Conservation (phyloP, 331 rosid species). For the Stylosanthes scabra region DNA sequence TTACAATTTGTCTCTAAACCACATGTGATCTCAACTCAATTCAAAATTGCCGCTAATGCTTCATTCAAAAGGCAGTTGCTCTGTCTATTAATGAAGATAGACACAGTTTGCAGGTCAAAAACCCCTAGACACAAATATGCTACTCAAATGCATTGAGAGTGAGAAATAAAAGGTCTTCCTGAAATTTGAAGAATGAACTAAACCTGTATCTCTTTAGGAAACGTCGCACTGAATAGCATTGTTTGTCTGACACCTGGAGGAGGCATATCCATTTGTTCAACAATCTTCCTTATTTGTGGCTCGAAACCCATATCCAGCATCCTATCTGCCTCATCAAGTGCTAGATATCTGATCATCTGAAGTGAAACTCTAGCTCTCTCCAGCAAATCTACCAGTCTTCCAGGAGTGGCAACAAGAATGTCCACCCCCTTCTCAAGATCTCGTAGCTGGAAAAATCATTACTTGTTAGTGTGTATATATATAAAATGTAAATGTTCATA, state of each 20-base stretch:
- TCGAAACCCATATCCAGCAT: slow-evolving; percentile 97
- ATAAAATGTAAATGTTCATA: neutral
- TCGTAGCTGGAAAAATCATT: slow-evolving; percentile 59
- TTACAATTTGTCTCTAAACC: neutral
- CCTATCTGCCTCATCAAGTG: slow-evolving; percentile 89
- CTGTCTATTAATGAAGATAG: too few species aligned
- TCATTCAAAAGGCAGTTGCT: too few species aligned
- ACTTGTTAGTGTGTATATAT: slow-evolving; percentile 31
- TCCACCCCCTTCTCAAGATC: slow-evolving; percentile 94
- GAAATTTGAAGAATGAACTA: slow-evolving; percentile 12
- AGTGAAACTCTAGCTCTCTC: slow-evolving; percentile 90
- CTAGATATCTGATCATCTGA: slow-evolving; percentile 73
- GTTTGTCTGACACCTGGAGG: slow-evolving; percentile 82
- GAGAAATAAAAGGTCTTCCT: slow-evolving; percentile 4
- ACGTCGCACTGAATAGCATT: slow-evolving; percentile 89
- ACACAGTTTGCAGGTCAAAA: too few species aligned
- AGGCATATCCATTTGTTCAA: slow-evolving; percentile 93
- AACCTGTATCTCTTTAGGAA: slow-evolving; percentile 93
- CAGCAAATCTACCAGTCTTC: slow-evolving; percentile 87
- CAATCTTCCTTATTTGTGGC: slow-evolving; percentile 88
- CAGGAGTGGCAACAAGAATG: slow-evolving; percentile 94
- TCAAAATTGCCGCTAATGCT: neutral
- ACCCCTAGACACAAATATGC: too few species aligned
- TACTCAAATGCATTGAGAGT: neutral
- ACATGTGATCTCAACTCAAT: neutral